These are phyloP conservation scores for Brassica cretica DNA, from an alignment of 345 rosid species.

Conservation along the genomic window DNA sequence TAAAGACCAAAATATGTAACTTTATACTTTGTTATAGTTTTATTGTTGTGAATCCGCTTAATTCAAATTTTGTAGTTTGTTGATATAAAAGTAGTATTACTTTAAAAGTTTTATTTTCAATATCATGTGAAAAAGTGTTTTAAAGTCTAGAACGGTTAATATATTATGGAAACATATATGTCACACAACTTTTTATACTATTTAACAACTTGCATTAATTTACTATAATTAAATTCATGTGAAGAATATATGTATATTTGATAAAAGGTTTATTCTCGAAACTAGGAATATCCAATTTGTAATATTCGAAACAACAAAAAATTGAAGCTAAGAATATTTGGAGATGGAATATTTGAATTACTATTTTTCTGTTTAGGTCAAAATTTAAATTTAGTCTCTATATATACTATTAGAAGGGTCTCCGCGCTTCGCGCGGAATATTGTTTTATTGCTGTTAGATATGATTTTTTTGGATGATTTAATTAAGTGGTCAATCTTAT, in stretches of 20 bases:
- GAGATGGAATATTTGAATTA: not conserved
- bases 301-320: not conserved
- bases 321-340: not conserved
- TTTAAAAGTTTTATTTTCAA: not conserved
- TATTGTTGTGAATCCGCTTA: not conserved
- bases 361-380: not conserved
- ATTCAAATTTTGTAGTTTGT: not conserved
- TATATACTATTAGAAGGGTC: no score
- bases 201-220: not conserved
- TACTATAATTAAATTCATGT: not conserved
- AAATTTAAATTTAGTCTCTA: not conserved
- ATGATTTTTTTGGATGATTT: no score
- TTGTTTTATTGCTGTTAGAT: no score
- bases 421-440: no score
- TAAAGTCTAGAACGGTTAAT: not conserved
- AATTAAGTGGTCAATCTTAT: no score
- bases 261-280: not conserved
- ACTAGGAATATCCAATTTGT: not conserved
- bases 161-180: not conserved
- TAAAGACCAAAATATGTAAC: not conserved
- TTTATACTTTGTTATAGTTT: not conserved
- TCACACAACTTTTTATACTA: not conserved
- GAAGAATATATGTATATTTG: not conserved
- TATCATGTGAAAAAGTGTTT: not conserved
- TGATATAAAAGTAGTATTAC: not conserved